A percentile compares a stretch with the other conserved stretches of the same genome.
Evolutionary conservation across 768 basidiomycete species (phyloP).

Genomic region (Mycena filopes): DNA sequence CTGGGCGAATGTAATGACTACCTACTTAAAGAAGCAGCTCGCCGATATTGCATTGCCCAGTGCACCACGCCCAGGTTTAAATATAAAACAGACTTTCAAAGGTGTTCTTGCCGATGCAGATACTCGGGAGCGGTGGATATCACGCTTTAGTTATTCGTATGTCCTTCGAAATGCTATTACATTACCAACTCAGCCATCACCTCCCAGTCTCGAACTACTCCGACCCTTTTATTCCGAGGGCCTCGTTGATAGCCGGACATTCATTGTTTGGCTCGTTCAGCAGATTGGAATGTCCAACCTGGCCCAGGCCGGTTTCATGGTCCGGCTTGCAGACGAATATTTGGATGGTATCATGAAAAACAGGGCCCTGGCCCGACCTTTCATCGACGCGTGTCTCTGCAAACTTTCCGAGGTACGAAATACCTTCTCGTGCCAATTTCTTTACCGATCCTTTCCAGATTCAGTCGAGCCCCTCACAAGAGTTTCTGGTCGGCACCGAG

Average conservation of each 20-base stretch:
- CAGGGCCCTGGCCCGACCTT: slow-evolving; percentile 75
- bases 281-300: slow-evolving; percentile 83
- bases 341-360: slow-evolving; percentile 72
- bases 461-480: slow-evolving; percentile 60
- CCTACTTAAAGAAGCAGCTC: slow-evolving; percentile 86
- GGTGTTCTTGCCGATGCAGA: slow-evolving; percentile 80
- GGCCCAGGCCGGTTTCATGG: slow-evolving; percentile 83
- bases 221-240: slow-evolving; percentile 84
- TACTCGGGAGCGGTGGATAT: slow-evolving; percentile 79
- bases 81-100: slow-evolving; percentile 88
- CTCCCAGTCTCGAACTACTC: slow-evolving; percentile 70
- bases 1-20: slow-evolving; percentile 84
- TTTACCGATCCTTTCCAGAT: slow-evolving; percentile 53
- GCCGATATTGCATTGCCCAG: slow-evolving; percentile 83
- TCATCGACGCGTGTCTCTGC: slow-evolving; percentile 75
- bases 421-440: not conserved
- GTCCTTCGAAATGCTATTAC: slow-evolving; percentile 25
- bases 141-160: slow-evolving; percentile 83
- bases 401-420: slow-evolving; percentile 71
- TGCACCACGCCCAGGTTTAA: slow-evolving; percentile 77
- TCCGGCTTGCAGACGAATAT: slow-evolving; percentile 83
- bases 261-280: slow-evolving; percentile 82
- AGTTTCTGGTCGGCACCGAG: slow-evolving; percentile 65
- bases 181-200: not conserved
- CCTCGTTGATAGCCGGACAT: slow-evolving; percentile 80